A percentile compares a stretch with the other conserved stretches of the same genome.
Conservation (phyloP, 495 filamentous ascomycete genomes). For the Penicillium verhagenii region DNA sequence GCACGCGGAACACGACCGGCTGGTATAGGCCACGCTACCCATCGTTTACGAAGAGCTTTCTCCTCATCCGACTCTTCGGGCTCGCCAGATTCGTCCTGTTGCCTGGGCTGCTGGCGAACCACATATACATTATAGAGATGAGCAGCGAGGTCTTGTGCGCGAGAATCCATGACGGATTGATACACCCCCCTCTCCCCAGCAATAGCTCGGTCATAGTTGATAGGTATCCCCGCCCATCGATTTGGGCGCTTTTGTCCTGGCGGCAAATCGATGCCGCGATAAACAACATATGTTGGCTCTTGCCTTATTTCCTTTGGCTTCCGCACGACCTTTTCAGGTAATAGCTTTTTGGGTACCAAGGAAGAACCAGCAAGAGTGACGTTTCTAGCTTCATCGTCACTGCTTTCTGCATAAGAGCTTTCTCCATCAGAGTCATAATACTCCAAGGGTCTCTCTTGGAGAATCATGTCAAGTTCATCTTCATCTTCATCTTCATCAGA, state of each 20-base stretch:
- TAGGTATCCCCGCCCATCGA: constrained; percentile 49
- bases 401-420: constrained; percentile 20
- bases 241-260: constrained; percentile 46
- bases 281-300: constrained; percentile 16
- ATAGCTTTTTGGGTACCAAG: neutral
- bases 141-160: constrained; percentile 61
- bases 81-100: constrained; percentile 28
- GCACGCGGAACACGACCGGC: constrained; percentile 58
- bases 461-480: constrained; percentile 25
- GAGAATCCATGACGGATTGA: constrained; percentile 54
- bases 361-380: neutral
- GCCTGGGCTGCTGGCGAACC: constrained; percentile 49
- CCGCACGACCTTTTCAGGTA: neutral
- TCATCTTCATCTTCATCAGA: constrained; percentile 15
- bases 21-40: constrained; percentile 79
- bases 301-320: neutral
- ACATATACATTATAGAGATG: constrained; percentile 76
- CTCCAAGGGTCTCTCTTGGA: constrained; percentile 20
- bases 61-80: constrained; percentile 17
- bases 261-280: constrained; percentile 25
- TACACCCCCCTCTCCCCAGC: constrained; percentile 55
- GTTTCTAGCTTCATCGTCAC: constrained; percentile 11
- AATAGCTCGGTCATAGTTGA: constrained; percentile 62
- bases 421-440: constrained; percentile 27
- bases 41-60: constrained; percentile 46